Evolutionary conservation across 441 rosid genomes (phyloP).

Genomic region (Euphorbia corollata): DNA sequence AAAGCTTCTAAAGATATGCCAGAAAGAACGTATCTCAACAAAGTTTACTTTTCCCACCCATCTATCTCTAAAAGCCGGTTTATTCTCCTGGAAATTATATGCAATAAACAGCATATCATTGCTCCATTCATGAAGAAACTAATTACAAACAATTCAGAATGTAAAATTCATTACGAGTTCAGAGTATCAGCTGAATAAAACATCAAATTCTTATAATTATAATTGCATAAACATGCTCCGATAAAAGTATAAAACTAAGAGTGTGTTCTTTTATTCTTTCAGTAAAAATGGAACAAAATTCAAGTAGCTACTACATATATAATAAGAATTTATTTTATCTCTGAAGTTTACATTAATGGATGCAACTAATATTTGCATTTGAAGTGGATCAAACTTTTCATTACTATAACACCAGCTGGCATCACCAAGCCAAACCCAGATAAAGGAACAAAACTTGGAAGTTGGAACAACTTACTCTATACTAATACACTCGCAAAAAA

Average conservation of each 20-base stretch:
- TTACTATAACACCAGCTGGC: background rate
- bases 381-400: constrained; percentile 1
- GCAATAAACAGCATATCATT: constrained; percentile 2
- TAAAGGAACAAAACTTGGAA: background rate
- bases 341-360: background rate
- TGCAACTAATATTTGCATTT: background rate
- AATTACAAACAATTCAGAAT: background rate
- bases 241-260: background rate
- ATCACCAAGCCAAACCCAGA: background rate
- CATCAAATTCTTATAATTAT: background rate
- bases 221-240: background rate
- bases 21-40: constrained; percentile 94
- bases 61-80: constrained; percentile 48
- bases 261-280: background rate
- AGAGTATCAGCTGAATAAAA: background rate
- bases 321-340: background rate
- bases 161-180: background rate
- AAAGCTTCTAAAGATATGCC: constrained; percentile 96
- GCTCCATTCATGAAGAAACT: background rate
- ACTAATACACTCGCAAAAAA: background rate
- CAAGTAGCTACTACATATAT: background rate
- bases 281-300: background rate
- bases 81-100: constrained; percentile 50
- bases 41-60: constrained; percentile 98
- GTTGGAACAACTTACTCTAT: background rate